Evolutionary conservation across 352 stramenopile species (phyloP), one percentile per base, ranked within the genome.

Genomic region (Pelagophyceae sp.): DNA sequence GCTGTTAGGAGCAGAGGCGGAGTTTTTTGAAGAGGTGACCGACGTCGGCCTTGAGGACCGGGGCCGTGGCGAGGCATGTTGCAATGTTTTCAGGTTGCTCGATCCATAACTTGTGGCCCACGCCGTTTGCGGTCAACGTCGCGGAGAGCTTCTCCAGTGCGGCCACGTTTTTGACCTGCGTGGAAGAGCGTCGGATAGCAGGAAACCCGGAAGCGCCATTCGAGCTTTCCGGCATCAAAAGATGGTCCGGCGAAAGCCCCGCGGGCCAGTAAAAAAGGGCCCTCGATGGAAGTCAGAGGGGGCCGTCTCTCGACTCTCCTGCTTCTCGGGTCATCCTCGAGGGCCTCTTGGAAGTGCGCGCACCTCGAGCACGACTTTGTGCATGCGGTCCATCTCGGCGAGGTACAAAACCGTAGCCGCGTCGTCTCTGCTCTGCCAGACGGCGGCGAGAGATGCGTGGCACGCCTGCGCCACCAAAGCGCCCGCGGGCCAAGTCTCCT

Each of bases 61-160:
- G 78, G 32, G 75, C 76, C 25, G 78, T 81, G 2, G 78, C 78
- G 2, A 81, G 54, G 38, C 72, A 72, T 19, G 76, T 79, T 6
- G 75, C 32, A 32, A 81, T 50, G 38, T 81, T 79, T 45, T 81
- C 78, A 5, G 78, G 78, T 35, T 81, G 78, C 38, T 81, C 78
- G 61, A 54, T 78, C 78, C 78, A 81, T 31, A 81, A 20, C 33
- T 76, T 27, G 61, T 81, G 76, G 20, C 70, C 72, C n/a, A 76
- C 72, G 50, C 70, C 38, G 15, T 54, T 58, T 25, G 17, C 38
- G 15, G 61, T 58, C 23, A 81, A 40, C 72, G 37, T 72, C 3
- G 20, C 37, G 20, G 60, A n/a, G 2, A 81, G 51, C 54, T 69
- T 51, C 1, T 58, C 15, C 23, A 81, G 54, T 35, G 75, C 60